A percentile compares a stretch with the other conserved stretches of the same genome.
These are phyloP conservation scores for Saprolegnia diclina DNA, from an alignment of 352 stramenopile genomes.

Conservation along the genomic window DNA sequence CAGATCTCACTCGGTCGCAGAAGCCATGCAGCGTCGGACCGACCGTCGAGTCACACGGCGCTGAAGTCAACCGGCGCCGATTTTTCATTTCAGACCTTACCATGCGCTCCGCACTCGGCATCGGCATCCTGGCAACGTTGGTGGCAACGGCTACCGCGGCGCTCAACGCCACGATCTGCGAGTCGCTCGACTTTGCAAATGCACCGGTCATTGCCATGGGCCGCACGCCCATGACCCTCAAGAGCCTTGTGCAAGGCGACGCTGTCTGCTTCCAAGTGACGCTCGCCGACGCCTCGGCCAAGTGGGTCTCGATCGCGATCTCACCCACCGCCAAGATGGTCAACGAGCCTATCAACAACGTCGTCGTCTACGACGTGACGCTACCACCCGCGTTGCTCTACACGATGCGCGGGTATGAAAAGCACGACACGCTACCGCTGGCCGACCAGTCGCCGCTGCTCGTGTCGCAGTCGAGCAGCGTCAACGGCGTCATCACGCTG, in stretches of 20 bases:
- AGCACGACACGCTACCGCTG: neutral
- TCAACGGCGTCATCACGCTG: conserved; percentile 5
- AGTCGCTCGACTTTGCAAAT: conserved; percentile 2
- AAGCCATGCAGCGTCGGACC: too few relatives aligned
- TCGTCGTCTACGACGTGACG: conserved; percentile 17
- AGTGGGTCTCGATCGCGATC: conserved; percentile 5
- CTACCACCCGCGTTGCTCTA: neutral
- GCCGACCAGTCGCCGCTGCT: neutral
- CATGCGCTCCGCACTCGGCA: too few relatives aligned
- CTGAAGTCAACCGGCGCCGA: too few relatives aligned
- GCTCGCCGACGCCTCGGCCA: neutral
- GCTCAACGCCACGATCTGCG: neutral
- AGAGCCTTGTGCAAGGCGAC: neutral
- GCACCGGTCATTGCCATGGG: neutral
- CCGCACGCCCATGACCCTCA: conserved; percentile 15
- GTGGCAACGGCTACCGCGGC: neutral
- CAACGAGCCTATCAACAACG: conserved; percentile 8
- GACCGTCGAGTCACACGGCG: too few relatives aligned
- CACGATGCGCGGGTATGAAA: conserved; percentile 14
- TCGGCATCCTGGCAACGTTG: too few relatives aligned
- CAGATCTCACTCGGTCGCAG: too few relatives aligned
- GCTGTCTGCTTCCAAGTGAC: conserved; percentile 20
- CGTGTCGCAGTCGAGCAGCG: conserved; percentile 40
- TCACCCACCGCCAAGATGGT: conserved; percentile 17
- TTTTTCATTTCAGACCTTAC: too few relatives aligned